Evolutionary conservation across 148 eudicot genomes (phyloP), one percentile per base, ranked within the genome.

Genomic region (Suaeda aralocaspica): DNA sequence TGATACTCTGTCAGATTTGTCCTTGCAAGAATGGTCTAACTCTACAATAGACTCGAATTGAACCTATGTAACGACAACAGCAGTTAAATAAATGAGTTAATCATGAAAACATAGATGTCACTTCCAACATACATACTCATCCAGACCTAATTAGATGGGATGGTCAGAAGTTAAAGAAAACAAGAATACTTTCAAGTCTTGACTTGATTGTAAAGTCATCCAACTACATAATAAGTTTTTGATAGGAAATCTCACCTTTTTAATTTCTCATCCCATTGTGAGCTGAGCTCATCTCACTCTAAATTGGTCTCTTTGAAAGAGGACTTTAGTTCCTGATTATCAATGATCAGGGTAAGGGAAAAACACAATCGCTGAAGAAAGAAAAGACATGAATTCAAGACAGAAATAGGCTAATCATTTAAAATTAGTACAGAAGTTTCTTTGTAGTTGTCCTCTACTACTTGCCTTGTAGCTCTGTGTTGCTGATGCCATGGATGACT

Each of bases 31-130:
- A 86, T 22, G 99, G 99, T 64, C 90, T 84, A 28, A 94, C 96
- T 73, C 99, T 81, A 79, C 99, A 94, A 50, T 89, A 91, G 28
- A 94, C 99, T 82, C 99, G 86, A 49, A 94, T 94, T 46, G 93
- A 66, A 70, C 99, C 99, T 94, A 80, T 69, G 36, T 55, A 33
- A 46, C 63, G 24, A 70, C 41, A n/a, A 45, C 59, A 68, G 41
- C 49, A 24, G 6, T 22, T 24, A 3, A 18, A 16, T 30, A 11
- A 62, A 39, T 34, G 5, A 3, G 6, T 22, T 62, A 3, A 8
- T 39, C 15, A 30, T 59, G 19, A 9, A 2, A n/a, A n/a, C n/a
- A n/a, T n/a, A n/a, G n/a, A n/a, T n/a, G n/a, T n/a, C n/a, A n/a
- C n/a, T n/a, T n/a, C n/a, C n/a, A n/a, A n/a, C n/a, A n/a, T n/a